Conservation (phyloP, 2,329 filamentous ascomycete genomes). For the Epichloe gansuensis region DNA sequence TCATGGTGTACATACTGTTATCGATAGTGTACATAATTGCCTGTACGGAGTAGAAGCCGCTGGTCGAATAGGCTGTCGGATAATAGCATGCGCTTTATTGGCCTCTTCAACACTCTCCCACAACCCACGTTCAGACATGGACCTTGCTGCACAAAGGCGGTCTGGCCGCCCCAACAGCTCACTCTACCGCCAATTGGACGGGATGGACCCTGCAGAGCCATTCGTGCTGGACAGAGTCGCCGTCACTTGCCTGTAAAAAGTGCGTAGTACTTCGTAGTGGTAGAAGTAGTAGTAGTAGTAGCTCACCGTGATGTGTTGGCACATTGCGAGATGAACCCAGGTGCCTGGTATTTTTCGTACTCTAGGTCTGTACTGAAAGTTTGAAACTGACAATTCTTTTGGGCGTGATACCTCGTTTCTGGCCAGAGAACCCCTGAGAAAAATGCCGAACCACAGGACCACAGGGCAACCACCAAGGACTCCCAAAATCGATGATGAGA, state of each 20-base stretch:
- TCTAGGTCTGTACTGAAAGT: neutral
- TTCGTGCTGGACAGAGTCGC: neutral
- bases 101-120: neutral
- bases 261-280: neutral
- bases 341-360: neutral
- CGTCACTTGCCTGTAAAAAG: neutral
- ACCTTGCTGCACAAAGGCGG: neutral
- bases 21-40: too few species aligned
- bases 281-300: neutral
- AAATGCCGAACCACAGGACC: neutral
- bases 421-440: neutral
- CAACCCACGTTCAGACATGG: neutral
- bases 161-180: neutral
- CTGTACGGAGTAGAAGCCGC: too few species aligned
- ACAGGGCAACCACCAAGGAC: too few species aligned
- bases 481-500: too few species aligned
- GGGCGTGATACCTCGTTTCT: neutral
- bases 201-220: neutral
- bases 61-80: too few species aligned
- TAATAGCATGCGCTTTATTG: neutral
- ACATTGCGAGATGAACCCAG: neutral
- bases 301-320: slow-evolving; percentile 2
- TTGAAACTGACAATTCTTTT: neutral
- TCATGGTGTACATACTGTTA: neutral
- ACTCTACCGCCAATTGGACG: neutral